These are phyloP conservation scores for Ceratocystis eucalypticola DNA, from an alignment of 2,329 filamentous ascomycete genomes.

Conservation along the genomic window DNA sequence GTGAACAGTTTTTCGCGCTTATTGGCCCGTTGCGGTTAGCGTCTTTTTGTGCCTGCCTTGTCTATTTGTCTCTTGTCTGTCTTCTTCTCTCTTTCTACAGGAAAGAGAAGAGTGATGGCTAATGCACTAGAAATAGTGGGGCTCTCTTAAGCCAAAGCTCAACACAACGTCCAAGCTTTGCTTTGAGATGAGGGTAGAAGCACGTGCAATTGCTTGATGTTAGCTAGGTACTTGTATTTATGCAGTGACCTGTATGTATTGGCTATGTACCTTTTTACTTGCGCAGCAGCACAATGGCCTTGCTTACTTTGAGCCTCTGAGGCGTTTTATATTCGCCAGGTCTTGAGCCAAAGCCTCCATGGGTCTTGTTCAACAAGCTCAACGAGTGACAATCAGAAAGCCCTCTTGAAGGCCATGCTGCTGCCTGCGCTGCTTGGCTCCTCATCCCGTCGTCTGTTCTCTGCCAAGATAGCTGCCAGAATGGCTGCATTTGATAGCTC, in stretches of 20 bases:
- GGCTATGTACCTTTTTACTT: neutral
- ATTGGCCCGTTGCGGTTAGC: neutral
- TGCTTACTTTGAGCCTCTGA: neutral
- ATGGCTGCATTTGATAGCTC: neutral
- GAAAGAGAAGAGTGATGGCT: too few species aligned
- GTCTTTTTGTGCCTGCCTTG: neutral
- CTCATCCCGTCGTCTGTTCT: slow-evolving; percentile 4
- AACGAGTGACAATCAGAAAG: neutral
- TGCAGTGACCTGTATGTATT: neutral
- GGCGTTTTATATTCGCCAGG: too few species aligned
- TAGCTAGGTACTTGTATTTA: neutral
- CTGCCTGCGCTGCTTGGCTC: neutral
- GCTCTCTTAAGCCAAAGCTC: neutral
- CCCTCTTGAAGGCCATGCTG: neutral
- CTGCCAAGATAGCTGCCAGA: slow-evolving; percentile 8
- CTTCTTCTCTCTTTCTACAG: neutral
- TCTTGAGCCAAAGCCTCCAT: too few species aligned
- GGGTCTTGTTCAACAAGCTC: too few species aligned
- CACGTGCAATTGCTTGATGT: neutral
- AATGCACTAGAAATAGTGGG: neutral
- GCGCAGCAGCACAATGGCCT: neutral
- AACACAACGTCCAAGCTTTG: neutral
- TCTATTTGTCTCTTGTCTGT: neutral
- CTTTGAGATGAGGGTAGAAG: neutral
- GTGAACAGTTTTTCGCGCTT: neutral